Base-by-base conservation (phyloP, 495 filamentous ascomycete species). In the Delitschia confertaspora region DNA sequence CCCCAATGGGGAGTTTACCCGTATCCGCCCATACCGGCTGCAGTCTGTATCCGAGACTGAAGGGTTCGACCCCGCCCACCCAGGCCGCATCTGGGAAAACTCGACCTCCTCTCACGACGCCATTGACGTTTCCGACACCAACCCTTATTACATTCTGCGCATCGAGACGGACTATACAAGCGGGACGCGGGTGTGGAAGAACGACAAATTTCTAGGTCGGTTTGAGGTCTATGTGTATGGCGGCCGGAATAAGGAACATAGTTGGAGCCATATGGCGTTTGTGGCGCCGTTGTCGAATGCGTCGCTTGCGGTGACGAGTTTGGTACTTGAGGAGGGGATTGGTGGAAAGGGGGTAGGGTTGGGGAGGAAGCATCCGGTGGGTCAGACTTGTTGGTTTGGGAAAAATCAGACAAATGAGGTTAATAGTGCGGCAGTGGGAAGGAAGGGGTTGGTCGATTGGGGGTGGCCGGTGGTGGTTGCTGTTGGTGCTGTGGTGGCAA, bases 221-320 rank as follows among this genome's bases (percentile, higher is more conserved):
- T 76, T 76, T 33, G 72, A 76, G 47, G 72, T 73, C 0, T 71
- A 71, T 40, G 65, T 76, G 1, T 76, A 64, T 49, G 72, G 72
- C 1, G 72, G 72, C 5, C 60, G 62, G 47, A 76, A 76, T 48
- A 58, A 47, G 6, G 25, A 63, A 18, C 67, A 69, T 33, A 72
- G 68, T 4, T 76, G 72, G 72, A 71, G 68, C 37, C 72, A 74
- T 50, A 75, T 75, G 72, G 71, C 72, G 7, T 70, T 76, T 53
- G 71, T 76, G 8, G 71, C 72, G 4, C 72, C 72, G 2, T 30
- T 76, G 13, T 60, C 70, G 3, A 35, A 24, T 0, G 22, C 65
- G 1, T 6, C 39, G 8, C 69, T 70, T 1, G 60, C 54, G 2
- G 40, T 67, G 20, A 38, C 42, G 0, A 23, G 32, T 19, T 17